These are phyloP conservation scores for Leptomonas pyrrhocoris DNA, from an alignment of 208 protist species.

Conservation along the genomic window DNA sequence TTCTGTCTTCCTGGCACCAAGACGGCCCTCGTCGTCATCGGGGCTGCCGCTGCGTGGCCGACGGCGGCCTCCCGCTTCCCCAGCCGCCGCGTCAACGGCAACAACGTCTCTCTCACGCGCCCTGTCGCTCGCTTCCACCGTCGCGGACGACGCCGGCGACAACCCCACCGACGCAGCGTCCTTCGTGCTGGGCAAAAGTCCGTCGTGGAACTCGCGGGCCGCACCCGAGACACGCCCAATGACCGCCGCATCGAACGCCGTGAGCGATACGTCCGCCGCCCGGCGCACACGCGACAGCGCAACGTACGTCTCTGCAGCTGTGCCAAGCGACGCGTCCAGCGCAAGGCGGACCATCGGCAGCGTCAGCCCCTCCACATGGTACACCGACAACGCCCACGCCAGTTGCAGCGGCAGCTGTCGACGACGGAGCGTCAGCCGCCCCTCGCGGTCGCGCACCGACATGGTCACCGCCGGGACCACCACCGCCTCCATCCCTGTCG, in stretches of 20 bases:
- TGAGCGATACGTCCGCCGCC: conserved; percentile 42
- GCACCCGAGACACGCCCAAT: conserved; percentile 16
- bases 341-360: conserved; percentile 57
- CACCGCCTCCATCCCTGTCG: conserved; percentile 40
- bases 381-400: conserved; percentile 94
- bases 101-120: too few species aligned
- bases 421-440: conserved; percentile 40
- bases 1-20: neutral
- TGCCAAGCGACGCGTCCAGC: conserved; percentile 67
- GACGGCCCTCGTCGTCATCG: neutral
- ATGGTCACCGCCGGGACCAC: conserved; percentile 55
- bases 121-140: too few species aligned
- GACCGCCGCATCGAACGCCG: conserved; percentile 30
- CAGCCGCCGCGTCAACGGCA: neutral
- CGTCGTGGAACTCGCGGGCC: conserved; percentile 33
- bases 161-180: too few species aligned
- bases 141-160: too few species aligned
- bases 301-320: conserved; percentile 78
- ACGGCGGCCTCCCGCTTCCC: neutral
- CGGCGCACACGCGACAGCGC: conserved; percentile 66
- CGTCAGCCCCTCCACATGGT: conserved; percentile 95
- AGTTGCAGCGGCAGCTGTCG: conserved; percentile 91
- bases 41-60: neutral
- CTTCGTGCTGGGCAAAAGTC: neutral
- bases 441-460: conserved; percentile 37